Evolutionary conservation across 2,329 filamentous ascomycete species (phyloP).

Genomic region (Alternaria metachromatica): DNA sequence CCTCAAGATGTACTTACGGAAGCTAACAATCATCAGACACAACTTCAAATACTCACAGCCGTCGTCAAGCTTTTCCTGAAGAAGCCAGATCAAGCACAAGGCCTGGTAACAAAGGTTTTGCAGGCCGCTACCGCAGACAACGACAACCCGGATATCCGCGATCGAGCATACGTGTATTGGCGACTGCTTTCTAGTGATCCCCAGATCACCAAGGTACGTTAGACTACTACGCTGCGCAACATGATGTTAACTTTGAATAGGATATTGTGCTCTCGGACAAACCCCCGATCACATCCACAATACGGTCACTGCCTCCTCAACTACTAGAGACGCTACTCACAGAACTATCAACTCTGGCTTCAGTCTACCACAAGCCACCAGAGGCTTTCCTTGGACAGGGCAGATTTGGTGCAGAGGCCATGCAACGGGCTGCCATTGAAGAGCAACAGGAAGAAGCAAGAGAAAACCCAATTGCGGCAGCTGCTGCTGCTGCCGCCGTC

Average conservation of each 20-base stretch:
- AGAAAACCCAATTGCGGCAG: conserved; percentile 92
- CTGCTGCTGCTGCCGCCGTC: conserved; percentile 70
- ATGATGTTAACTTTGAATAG: conserved; percentile 47
- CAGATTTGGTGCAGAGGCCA: conserved; percentile 88
- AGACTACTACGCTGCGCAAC: not conserved
- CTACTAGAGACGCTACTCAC: conserved; percentile 88
- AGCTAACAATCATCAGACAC: conserved; percentile 68
- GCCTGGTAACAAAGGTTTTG: conserved; percentile 90
- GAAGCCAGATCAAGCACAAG: conserved; percentile 90
- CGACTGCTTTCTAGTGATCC: conserved; percentile 91
- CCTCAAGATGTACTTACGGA: no score
- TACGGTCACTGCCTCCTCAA: conserved; percentile 82
- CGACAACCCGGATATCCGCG: conserved; percentile 96
- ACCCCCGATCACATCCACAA: conserved; percentile 91
- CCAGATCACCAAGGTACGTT: conserved; percentile 79
- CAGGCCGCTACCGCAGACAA: conserved; percentile 92
- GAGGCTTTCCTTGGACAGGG: conserved; percentile 98
- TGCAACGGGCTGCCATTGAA: conserved; percentile 94
- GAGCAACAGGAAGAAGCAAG: conserved; percentile 91
- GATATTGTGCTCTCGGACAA: conserved; percentile 92
- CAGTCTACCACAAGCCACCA: conserved; percentile 97
- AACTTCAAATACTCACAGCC: conserved; percentile 94
- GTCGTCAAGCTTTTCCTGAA: conserved; percentile 98
- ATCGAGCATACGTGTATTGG: conserved; percentile 98
- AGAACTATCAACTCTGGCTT: conserved; percentile 92